A percentile compares a stretch with the other conserved stretches of the same genome.
Evolutionary conservation across 768 basidiomycete genomes (phyloP).

Genomic region (Leccinum fibrillosum): DNA sequence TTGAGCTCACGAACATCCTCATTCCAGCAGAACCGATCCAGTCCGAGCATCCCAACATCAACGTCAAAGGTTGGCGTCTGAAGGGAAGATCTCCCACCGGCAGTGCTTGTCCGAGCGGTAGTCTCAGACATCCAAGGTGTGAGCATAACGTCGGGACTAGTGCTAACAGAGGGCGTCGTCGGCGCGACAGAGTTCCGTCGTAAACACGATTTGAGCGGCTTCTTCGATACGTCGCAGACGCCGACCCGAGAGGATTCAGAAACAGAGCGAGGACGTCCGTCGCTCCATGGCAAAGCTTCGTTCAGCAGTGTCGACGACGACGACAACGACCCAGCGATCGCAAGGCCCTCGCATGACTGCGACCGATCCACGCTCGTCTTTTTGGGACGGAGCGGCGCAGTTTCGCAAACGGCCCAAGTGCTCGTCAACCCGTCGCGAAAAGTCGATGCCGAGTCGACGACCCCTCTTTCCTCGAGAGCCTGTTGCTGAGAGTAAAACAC

Average conservation of each 20-base stretch:
- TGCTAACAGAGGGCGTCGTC: not conserved
- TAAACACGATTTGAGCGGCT: conserved; percentile 15
- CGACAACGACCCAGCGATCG: conserved; percentile 4
- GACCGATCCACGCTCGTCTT: conserved; percentile 4
- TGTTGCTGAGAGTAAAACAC: conserved; percentile 4
- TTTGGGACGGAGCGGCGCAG: not conserved
- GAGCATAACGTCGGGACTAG: not conserved
- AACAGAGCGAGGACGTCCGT: not conserved
- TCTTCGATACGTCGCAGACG: not conserved
- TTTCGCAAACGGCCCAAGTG: not conserved
- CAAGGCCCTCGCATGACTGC: conserved; percentile 9
- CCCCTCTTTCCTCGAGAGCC: not conserved
- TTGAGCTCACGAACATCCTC: conserved; percentile 13
- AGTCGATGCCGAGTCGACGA: not conserved
- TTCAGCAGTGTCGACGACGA: not conserved
- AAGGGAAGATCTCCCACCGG: conserved; percentile 2
- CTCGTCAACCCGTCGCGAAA: not conserved
- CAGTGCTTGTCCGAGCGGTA: not conserved
- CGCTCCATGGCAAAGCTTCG: not conserved
- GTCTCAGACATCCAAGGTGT: conserved; percentile 7
- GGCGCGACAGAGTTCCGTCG: not conserved
- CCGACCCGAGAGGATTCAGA: not conserved
- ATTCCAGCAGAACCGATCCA: conserved; percentile 23
- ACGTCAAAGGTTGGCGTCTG: conserved; percentile 16
- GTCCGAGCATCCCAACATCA: conserved; percentile 25